These are phyloP conservation scores for Vanderwaltozyma polyspora DNA, from an alignment of 805 yeast genomes.

Conservation along the genomic window DNA sequence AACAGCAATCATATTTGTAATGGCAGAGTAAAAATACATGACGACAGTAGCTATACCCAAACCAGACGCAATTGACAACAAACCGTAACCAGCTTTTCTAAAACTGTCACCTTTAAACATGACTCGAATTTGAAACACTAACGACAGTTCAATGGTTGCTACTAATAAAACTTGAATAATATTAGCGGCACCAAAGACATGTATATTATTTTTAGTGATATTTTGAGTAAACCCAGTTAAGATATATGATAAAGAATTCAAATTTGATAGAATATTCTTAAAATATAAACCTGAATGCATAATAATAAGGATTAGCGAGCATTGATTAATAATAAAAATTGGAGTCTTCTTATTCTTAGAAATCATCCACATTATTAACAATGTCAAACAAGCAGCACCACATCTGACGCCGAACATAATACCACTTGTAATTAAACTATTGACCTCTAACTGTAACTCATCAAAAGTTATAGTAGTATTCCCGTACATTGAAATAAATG, in stretches of 20 bases:
- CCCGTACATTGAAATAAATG: conserved; percentile 36
- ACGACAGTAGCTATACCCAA: conserved; percentile 47
- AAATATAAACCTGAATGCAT: conserved; percentile 53
- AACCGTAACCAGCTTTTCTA: conserved; percentile 29
- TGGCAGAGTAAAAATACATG: conserved; percentile 45
- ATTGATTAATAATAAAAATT: conserved; percentile 61
- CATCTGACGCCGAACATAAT: conserved; percentile 47
- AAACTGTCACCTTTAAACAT: conserved; percentile 56
- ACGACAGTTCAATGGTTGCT: conserved; percentile 48
- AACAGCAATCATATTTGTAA: conserved; percentile 31
- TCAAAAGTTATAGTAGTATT: conserved; percentile 27
- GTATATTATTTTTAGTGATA: conserved; percentile 30
- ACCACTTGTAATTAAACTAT: conserved; percentile 28
- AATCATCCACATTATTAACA: conserved; percentile 37
- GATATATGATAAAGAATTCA: conserved; percentile 35
- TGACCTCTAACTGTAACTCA: conserved; percentile 32
- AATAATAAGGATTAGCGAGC: conserved; percentile 43
- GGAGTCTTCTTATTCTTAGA: conserved; percentile 50
- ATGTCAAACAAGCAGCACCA: conserved; percentile 41
- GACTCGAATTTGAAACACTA: conserved; percentile 60
- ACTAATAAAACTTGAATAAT: conserved; percentile 51
- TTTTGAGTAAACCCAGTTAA: conserved; percentile 38
- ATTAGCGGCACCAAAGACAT: conserved; percentile 49
- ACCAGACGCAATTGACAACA: conserved; percentile 30
- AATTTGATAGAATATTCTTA: conserved; percentile 42